Conservation (phyloP, 352 stramenopile species). For the Phytophthora pisi region DNA sequence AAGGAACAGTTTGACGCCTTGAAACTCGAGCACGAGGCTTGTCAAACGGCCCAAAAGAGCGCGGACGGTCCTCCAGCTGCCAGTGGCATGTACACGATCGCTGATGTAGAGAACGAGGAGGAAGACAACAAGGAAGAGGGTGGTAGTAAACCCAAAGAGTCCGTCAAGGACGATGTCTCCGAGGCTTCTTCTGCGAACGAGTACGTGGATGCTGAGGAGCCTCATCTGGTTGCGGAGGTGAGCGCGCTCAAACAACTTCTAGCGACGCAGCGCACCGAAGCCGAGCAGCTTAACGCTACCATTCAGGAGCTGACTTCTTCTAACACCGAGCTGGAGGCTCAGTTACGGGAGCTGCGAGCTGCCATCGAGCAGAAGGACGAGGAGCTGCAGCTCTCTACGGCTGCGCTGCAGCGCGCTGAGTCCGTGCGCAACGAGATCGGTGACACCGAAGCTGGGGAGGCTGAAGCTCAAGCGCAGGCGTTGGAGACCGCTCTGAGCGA, state of each 20-base stretch:
- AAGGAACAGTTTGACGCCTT: constrained; percentile 60
- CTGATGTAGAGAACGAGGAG: constrained; percentile 35
- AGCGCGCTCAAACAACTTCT: constrained; percentile 51
- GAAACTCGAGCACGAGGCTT: constrained; percentile 51
- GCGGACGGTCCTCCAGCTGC: not conserved
- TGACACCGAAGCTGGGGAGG: constrained; percentile 22
- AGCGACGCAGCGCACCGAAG: constrained; percentile 23
- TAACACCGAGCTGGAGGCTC: constrained; percentile 31
- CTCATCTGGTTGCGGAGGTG: constrained; percentile 58
- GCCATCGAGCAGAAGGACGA: constrained; percentile 31
- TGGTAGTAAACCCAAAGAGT: constrained; percentile 6
- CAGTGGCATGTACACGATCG: constrained; percentile 23
- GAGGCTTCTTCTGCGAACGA: constrained; percentile 63
- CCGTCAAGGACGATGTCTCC: constrained; percentile 37
- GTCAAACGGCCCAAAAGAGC: constrained; percentile 15
- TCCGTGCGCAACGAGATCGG: constrained; percentile 26
- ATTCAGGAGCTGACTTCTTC: constrained; percentile 27
- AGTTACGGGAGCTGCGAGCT: constrained; percentile 28
- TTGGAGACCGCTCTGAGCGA: constrained; percentile 36
- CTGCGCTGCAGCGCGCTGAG: constrained; percentile 22
- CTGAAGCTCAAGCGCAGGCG: constrained; percentile 29
- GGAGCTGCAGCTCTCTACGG: constrained; percentile 27
- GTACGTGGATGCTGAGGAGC: constrained; percentile 62
- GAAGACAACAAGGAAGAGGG: constrained; percentile 20
- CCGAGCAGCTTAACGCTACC: constrained; percentile 21